Evolutionary conservation across 371 early-diverging fungal genomes (phyloP).

Genomic region (Syncephalis fuscata): DNA sequence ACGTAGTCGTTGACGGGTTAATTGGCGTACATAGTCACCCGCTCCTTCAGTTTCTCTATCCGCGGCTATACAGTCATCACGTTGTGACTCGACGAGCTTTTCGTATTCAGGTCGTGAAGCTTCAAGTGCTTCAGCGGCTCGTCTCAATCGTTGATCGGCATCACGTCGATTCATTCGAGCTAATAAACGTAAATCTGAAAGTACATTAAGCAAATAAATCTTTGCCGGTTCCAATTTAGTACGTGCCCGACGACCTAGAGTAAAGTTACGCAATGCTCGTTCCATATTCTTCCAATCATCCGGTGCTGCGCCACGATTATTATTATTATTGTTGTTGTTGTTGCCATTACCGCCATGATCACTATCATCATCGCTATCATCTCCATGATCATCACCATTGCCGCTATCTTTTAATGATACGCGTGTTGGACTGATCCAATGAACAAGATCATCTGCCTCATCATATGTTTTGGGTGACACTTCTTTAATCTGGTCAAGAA

Average conservation of each 20-base stretch:
- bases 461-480: slow-evolving; percentile 86
- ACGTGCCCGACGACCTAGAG: slow-evolving; percentile 84
- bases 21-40: slow-evolving; percentile 27
- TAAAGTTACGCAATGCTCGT: slow-evolving; percentile 72
- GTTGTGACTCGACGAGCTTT: slow-evolving; percentile 27
- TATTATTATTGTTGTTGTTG: too few relatives aligned
- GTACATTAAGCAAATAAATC: slow-evolving; percentile 66
- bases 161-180: not conserved
- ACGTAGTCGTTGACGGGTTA: slow-evolving; percentile 27
- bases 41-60: slow-evolving; percentile 49
- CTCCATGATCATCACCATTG: not conserved
- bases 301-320: slow-evolving; percentile 24
- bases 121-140: slow-evolving; percentile 23
- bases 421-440: slow-evolving; percentile 80
- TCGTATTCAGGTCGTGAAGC: slow-evolving; percentile 35
- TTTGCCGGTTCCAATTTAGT: slow-evolving; percentile 91
- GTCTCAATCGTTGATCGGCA: slow-evolving; percentile 9
- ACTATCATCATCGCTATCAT: not conserved
- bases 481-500: slow-evolving; percentile 85
- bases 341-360: not conserved
- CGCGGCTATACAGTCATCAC: slow-evolving; percentile 37
- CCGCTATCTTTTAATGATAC: slow-evolving; percentile 14
- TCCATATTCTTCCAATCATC: slow-evolving; percentile 67
- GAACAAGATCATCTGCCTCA: slow-evolving; percentile 82
- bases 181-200: slow-evolving; percentile 31